Base-by-base conservation (phyloP, 495 filamentous ascomycete genomes). In the Eremomyces bilateralis region DNA sequence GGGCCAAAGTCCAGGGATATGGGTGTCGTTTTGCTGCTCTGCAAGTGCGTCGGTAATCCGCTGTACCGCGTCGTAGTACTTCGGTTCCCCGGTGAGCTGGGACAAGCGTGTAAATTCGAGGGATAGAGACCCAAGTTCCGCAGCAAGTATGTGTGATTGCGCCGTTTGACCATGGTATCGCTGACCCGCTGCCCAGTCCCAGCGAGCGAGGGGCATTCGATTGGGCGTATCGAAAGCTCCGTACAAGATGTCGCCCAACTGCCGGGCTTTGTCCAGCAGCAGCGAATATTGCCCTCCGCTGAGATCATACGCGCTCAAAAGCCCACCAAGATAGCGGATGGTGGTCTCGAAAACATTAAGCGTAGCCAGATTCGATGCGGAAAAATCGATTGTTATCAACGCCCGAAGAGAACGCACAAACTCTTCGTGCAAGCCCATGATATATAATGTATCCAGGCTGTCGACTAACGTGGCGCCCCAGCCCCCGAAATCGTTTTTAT, bases 301-400 rank as follows among this genome's bases (percentile, higher is more conserved):
- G 34, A 69, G 37, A 35, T 69, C 65, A 37, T 63, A 67, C 0
- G 65, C 62, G 5, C 44, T 50, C 29, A 69, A 30, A 11, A 67
- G 43, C 2, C 65, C 65, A 19, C 65, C 64, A 1, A 69, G 52
- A 35, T 60, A 57, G n/a, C 57, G 54, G 20, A 62, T 61, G 1
- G 54, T 63, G 10, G 56, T 56, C 29, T 65, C 59, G 30, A 66
- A 65, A 3, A 67, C 46, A 39, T 58, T 65, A 34, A 68, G 43
- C 6, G 30, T 37, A 12, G 19, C 29, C 15, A 21, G 10, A 15
- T 31, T 15, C 2, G 42, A 31, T 3, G 52, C 52, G 1, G 48
- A 40, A 35, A 57, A 57, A 39, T 59, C 50, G 24, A 59, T 59
- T n/a, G 37, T 40, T 4, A 42, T 35, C 3, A 54, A 29, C 2